Percentiles rank a stretch among this genome's conserved stretches.
Evolutionary conservation across 2,329 filamentous ascomycete genomes (phyloP).

Genomic region (Blumeria hordei): DNA sequence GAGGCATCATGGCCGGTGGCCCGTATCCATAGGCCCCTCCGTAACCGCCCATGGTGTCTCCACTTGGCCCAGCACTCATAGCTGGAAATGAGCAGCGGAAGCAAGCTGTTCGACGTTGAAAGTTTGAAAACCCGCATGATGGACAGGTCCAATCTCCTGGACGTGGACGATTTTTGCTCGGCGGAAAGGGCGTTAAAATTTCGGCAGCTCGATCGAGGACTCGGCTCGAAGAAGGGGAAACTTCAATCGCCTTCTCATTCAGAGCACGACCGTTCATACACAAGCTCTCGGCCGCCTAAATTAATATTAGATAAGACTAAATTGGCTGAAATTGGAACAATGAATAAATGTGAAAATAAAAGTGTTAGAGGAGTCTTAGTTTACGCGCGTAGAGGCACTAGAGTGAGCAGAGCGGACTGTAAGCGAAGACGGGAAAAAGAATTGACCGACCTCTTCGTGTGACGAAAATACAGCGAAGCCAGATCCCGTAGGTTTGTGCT

Average conservation of each 20-base stretch:
- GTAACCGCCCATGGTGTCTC: constrained; percentile 45
- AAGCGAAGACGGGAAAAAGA: constrained; percentile 2
- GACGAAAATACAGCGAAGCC: constrained; percentile 98
- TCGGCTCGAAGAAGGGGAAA: constrained; percentile 89
- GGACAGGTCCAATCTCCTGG: constrained; percentile 98
- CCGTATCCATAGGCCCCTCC: constrained; percentile 37
- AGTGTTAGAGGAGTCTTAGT: too few relatives aligned
- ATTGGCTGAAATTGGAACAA: neutral
- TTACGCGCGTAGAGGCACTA: too few relatives aligned
- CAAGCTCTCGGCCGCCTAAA: constrained; percentile 77
- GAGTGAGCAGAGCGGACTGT: too few relatives aligned
- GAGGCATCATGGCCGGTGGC: constrained; percentile 60
- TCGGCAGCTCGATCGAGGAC: constrained; percentile 89
- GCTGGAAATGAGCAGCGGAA: constrained; percentile 99
- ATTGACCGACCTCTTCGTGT: constrained; percentile 63
- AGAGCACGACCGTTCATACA: constrained; percentile 98
- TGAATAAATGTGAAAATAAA: too few relatives aligned
- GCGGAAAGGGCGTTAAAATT: constrained; percentile 89
- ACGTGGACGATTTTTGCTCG: constrained; percentile 91
- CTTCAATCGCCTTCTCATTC: constrained; percentile 97
- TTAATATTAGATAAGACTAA: constrained; percentile 9
- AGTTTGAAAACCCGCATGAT: constrained; percentile 96
- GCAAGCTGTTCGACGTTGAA: constrained; percentile 91
- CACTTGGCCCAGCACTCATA: constrained; percentile 49
- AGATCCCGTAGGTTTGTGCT: constrained; percentile 97